These are phyloP conservation scores for Arabis hirsuta DNA, from an alignment of 345 rosid species.

Conservation along the genomic window DNA sequence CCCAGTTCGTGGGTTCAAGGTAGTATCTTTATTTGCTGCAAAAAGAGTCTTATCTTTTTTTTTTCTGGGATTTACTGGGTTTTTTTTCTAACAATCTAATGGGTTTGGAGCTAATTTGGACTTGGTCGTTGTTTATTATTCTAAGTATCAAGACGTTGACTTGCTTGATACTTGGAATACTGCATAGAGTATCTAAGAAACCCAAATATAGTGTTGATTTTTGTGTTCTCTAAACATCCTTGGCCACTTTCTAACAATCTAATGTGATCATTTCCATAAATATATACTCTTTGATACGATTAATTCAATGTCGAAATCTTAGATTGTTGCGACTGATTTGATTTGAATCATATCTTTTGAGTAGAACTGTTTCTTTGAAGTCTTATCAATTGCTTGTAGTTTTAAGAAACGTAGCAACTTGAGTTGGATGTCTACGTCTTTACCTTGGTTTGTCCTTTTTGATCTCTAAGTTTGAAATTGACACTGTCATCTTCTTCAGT, in stretches of 20 bases:
- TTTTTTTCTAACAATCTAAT: background rate
- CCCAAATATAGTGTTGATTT: slow-evolving; percentile 10
- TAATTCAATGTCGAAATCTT: no score
- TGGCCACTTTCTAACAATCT: background rate
- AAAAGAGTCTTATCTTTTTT: background rate
- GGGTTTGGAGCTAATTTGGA: background rate
- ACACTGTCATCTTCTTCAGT: background rate
- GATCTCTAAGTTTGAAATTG: background rate
- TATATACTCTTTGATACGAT: background rate
- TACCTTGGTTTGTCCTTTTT: background rate
- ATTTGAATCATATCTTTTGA: background rate
- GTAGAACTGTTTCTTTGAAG: background rate
- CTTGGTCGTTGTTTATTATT: background rate
- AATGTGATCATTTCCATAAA: no score
- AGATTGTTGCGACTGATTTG: background rate
- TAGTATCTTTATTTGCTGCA: background rate
- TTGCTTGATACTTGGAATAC: background rate
- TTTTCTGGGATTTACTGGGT: background rate
- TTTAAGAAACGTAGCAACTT: background rate
- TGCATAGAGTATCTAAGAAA: background rate
- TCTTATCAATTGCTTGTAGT: background rate
- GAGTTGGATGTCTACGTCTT: background rate
- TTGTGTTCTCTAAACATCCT: background rate
- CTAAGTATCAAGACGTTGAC: slow-evolving; percentile 12
- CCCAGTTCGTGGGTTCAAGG: slow-evolving; percentile 11